A percentile compares a stretch with the other conserved stretches of the same genome.
Evolutionary conservation across 106 monocot genomes (phyloP).

Genomic region (Apostasia shenzhenica): DNA sequence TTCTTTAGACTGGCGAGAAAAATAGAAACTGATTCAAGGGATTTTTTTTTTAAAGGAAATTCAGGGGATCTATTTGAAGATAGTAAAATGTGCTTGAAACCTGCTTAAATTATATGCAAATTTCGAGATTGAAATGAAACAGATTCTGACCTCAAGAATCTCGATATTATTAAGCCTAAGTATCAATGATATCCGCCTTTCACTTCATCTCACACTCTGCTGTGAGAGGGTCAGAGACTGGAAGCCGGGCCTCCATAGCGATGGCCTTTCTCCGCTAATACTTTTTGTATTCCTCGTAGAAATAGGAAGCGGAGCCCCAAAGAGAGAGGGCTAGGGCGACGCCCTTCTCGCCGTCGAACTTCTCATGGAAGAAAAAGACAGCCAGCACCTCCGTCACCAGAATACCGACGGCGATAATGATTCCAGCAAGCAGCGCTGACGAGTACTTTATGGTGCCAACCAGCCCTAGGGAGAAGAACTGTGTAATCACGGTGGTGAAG

Average conservation of each 20-base stretch:
- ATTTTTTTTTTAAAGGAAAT: too few species aligned
- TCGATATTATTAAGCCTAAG: too few species aligned
- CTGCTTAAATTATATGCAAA: too few species aligned
- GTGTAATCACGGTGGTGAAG: conserved; percentile 23
- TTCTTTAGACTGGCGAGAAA: too few species aligned
- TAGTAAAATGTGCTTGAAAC: too few species aligned
- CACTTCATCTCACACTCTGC: too few species aligned
- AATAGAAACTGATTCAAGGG: too few species aligned
- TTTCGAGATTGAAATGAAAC: too few species aligned
- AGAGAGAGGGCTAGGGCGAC: conserved; percentile 43
- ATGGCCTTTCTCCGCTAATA: conserved; percentile 3
- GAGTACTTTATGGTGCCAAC: conserved; percentile 49
- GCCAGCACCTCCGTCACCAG: conserved; percentile 50
- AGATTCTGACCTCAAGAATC: too few species aligned
- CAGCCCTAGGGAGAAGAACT: conserved; percentile 42
- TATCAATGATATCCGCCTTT: too few species aligned
- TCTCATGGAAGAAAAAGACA: conserved; percentile 38
- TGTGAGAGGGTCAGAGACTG: too few species aligned
- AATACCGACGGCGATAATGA: conserved; percentile 41
- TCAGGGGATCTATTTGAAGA: too few species aligned
- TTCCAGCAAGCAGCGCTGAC: conserved; percentile 54
- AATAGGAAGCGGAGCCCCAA: conserved; percentile 50
- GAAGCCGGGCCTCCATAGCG: neutral
- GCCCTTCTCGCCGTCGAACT: conserved; percentile 38
- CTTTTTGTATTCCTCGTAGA: conserved; percentile 39